Conservation (phyloP, 441 rosid genomes). For the Gossypium lobatum region DNA sequence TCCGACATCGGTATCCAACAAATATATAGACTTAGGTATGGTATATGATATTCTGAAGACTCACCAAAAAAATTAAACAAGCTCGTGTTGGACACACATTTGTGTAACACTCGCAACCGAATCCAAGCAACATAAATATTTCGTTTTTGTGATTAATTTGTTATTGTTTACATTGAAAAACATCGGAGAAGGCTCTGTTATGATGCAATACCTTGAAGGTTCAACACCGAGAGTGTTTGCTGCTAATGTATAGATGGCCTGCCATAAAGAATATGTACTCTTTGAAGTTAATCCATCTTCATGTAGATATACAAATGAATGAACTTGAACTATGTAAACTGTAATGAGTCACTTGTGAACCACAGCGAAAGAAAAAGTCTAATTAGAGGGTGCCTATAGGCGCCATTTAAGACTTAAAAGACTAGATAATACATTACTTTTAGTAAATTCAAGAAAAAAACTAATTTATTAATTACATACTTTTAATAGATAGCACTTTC, state of each 20-base stretch:
- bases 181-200: background rate
- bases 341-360: background rate
- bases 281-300: background rate
- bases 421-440: too few relatives aligned
- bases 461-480: too few relatives aligned
- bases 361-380: background rate
- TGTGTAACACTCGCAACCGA: background rate
- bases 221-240: conserved; percentile 82
- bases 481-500: too few relatives aligned
- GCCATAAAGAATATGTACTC: conserved; percentile 21
- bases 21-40: background rate
- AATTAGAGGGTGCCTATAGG: too few relatives aligned
- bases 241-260: conserved; percentile 87
- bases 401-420: too few relatives aligned
- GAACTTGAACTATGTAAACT: background rate
- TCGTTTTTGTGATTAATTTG: background rate
- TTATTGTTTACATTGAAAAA: background rate
- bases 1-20: background rate
- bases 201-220: conserved; percentile 60
- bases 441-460: too few relatives aligned
- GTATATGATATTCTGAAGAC: background rate
- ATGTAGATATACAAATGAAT: background rate
- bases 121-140: background rate
- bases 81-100: background rate
- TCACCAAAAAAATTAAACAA: background rate